Evolutionary conservation across 768 basidiomycete genomes (phyloP), one percentile per base, ranked within the genome.

Genomic region (Trametes villosa): DNA sequence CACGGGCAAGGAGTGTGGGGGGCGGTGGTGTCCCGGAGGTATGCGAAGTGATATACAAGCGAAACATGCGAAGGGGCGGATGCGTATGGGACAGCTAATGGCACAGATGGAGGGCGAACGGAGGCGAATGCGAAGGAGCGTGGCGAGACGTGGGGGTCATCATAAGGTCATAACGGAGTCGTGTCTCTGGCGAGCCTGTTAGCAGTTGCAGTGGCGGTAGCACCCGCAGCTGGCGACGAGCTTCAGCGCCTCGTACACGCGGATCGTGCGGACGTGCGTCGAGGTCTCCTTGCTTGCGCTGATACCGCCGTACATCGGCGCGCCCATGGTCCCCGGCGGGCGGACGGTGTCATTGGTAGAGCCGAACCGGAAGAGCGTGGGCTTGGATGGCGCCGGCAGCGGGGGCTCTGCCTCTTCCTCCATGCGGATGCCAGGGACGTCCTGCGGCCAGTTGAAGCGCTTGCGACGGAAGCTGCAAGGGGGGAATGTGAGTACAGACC

Each of bases 401-500:
- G 49, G 52, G 13, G 49, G 31, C 31, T 65, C 58, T 4, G 45
- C 31, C 20, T 60, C 55, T 17, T 58, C 58, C 26, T 58, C 60
- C 55, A 67, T 57, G 33, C 41, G 57, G 13, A 68, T 55, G n/a
- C 60, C 64, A 1, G 67, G 60, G 26, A 72, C 69, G 44, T 83
- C 80, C 40, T 78, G 74, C 6, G 87, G 86, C 88, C 87, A 90
- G 66, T 88, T 83, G 70, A 90, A 83, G 41, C 89, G 83, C 57
- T 76, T 76, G 52, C 87, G 83, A 40, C 85, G 83, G 75, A 89
- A 90, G 60, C 89, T 91, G 22, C 31, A 55, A 33, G 29, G 51
- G 41, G 1, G 29, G 54, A 63, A 31, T 49, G 12, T 34, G 55
- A 44, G 34, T 50, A 29, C 40, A 26, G n/a, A 20, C 44, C 36